phyloP scores from a whole-genome alignment of 257 asterid species.

The Ophiorrhiza pumila region DNA sequence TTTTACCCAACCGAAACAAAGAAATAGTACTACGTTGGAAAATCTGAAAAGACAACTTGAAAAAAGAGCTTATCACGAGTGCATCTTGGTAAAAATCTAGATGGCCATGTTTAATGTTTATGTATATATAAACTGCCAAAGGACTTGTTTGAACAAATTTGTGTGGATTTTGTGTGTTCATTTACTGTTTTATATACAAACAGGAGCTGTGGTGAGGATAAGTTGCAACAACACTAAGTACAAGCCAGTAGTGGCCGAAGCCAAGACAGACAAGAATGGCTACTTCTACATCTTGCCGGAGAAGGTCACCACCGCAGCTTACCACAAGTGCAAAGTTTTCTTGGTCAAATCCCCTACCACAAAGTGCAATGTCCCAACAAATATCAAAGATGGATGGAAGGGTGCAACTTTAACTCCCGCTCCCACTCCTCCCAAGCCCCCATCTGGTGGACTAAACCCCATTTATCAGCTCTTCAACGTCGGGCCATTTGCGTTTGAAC shows the following conservation, averaged over 20 bases:
- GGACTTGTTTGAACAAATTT: neutral
- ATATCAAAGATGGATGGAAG: slow-evolving; percentile 27
- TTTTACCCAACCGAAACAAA: no score
- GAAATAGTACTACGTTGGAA: no score
- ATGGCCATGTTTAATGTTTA: no score
- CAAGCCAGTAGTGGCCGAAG: slow-evolving; percentile 7
- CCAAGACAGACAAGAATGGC: slow-evolving; percentile 42
- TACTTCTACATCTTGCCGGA: slow-evolving; percentile 30
- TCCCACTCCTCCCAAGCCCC: slow-evolving; percentile 11
- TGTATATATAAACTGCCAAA: no score
- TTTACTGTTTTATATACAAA: neutral
- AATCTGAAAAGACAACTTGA: no score
- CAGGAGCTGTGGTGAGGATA: slow-evolving; percentile 61
- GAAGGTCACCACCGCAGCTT: slow-evolving; percentile 20
- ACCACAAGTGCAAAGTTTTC: slow-evolving; percentile 34
- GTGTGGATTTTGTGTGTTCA: neutral
- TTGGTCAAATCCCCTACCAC: slow-evolving; percentile 29
- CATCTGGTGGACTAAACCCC: no score
- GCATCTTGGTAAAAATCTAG: no score
- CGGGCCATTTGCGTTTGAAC: slow-evolving; percentile 46
- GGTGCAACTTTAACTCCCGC: slow-evolving; percentile 34
- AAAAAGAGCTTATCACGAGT: no score
- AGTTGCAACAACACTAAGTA: slow-evolving; percentile 41
- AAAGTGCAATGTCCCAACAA: slow-evolving; percentile 33
- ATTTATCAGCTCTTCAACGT: slow-evolving; percentile 28